These are phyloP conservation scores for Cladorrhinum samala DNA, from an alignment of 495 filamentous ascomycete genomes.

Conservation along the genomic window DNA sequence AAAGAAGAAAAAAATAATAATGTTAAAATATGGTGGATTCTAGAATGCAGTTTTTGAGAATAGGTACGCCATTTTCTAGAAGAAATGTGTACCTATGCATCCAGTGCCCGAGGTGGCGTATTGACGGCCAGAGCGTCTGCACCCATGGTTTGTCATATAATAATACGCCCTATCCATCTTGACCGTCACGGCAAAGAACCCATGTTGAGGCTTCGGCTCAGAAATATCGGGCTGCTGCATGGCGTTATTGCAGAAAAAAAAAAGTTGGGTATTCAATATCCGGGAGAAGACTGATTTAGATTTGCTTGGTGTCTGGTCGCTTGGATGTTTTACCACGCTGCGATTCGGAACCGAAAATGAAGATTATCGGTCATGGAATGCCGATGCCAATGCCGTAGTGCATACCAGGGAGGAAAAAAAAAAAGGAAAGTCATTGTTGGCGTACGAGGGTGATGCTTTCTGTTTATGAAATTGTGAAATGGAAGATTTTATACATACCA, in stretches of 20 bases:
- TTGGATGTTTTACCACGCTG: neutral
- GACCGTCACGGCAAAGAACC: neutral
- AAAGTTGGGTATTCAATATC: neutral
- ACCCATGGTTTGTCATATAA: neutral
- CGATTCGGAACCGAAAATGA: neutral
- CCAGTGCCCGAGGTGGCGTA: neutral
- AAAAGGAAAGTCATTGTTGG: no score
- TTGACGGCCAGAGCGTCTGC: neutral
- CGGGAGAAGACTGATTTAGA: neutral
- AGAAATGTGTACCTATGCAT: no score
- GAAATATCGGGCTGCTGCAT: no score
- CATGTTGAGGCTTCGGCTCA: no score
- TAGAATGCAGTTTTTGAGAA: no score
- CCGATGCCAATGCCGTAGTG: neutral
- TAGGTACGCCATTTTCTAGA: no score
- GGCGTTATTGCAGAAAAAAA: no score
- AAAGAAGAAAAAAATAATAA: neutral
- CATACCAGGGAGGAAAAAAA: no score
- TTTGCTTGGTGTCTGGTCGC: conserved; percentile 1
- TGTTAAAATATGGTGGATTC: no score
- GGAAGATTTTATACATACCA: no score
- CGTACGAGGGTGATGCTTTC: no score
- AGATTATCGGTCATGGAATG: neutral
- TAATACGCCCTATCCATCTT: neutral
- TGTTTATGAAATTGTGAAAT: no score